phyloP scores from a whole-genome alignment of 1,139 yeast species.

The Kurtzmaniella quercitrusa region DNA sequence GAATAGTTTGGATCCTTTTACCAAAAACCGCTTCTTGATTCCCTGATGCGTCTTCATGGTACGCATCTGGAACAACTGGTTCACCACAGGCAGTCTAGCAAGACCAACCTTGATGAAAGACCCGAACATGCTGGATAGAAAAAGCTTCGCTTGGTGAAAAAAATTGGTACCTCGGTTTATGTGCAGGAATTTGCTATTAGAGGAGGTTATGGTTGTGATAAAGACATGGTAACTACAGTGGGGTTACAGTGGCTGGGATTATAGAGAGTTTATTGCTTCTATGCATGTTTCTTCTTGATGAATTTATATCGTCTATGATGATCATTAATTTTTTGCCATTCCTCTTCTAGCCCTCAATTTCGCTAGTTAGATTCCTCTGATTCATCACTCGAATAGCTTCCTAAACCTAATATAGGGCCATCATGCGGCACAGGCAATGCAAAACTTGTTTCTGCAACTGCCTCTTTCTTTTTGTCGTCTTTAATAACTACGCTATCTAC shows the following conservation, averaged over 20 bases:
- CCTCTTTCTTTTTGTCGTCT: background rate
- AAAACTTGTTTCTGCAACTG: background rate
- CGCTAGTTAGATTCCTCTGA: slow-evolving; percentile 1
- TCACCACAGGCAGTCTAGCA: slow-evolving; percentile 14
- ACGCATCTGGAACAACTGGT: slow-evolving; percentile 39
- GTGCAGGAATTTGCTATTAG: background rate
- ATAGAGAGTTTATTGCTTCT: no score
- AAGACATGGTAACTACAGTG: no score
- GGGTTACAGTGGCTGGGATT: no score
- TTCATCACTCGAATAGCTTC: background rate
- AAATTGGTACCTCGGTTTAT: background rate
- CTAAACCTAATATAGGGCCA: background rate
- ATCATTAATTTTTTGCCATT: no score
- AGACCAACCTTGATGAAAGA: slow-evolving; percentile 4
- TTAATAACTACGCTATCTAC: background rate
- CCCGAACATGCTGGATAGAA: slow-evolving; percentile 6
- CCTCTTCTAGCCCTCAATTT: no score
- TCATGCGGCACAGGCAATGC: background rate
- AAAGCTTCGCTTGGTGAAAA: background rate
- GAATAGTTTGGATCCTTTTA: slow-evolving; percentile 48
- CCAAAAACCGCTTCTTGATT: slow-evolving; percentile 81
- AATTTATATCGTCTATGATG: no score
- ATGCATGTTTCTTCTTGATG: no score
- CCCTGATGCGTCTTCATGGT: slow-evolving; percentile 65
- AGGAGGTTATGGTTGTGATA: no score